Percentiles rank a stretch among this genome's conserved stretches.
Conservation (phyloP, 2,329 filamentous ascomycete genomes). For the Camillea tinctor region DNA sequence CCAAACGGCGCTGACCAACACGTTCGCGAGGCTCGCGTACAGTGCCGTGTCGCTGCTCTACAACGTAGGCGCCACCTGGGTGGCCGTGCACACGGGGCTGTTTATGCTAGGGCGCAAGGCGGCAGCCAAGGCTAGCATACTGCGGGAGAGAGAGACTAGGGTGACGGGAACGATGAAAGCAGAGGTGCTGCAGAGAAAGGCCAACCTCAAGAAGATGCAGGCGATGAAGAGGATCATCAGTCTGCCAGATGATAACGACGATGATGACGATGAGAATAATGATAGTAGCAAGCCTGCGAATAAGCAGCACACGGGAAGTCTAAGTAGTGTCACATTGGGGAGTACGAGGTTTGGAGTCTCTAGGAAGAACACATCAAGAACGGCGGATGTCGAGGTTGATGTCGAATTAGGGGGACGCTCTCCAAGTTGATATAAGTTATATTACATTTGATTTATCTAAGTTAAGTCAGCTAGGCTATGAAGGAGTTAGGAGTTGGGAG, state of each 20-base stretch:
- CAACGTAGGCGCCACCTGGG: conserved; percentile 8
- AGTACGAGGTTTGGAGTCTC: neutral
- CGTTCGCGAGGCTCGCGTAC: conserved; percentile 8
- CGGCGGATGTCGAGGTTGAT: neutral
- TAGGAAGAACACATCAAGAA: neutral
- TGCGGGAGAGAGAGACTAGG: neutral
- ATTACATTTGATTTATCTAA: no score
- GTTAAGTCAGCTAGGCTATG: no score
- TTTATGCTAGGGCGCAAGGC: conserved; percentile 5
- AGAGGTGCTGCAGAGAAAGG: neutral
- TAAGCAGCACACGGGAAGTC: neutral
- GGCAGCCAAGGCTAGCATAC: neutral
- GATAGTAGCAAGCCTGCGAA: neutral
- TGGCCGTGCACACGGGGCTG: conserved; percentile 8
- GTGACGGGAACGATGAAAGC: neutral
- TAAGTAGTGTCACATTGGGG: neutral
- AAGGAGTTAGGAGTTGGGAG: no score
- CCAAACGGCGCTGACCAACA: conserved; percentile 4
- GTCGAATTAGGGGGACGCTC: neutral
- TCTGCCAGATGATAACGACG: neutral
- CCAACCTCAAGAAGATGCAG: neutral
- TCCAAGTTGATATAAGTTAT: no score
- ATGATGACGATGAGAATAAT: neutral
- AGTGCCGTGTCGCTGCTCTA: conserved; percentile 3
- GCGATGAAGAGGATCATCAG: neutral